These are phyloP conservation scores for Pelargonium exstipulatum DNA, from an alignment of 441 rosid species.

Conservation along the genomic window DNA sequence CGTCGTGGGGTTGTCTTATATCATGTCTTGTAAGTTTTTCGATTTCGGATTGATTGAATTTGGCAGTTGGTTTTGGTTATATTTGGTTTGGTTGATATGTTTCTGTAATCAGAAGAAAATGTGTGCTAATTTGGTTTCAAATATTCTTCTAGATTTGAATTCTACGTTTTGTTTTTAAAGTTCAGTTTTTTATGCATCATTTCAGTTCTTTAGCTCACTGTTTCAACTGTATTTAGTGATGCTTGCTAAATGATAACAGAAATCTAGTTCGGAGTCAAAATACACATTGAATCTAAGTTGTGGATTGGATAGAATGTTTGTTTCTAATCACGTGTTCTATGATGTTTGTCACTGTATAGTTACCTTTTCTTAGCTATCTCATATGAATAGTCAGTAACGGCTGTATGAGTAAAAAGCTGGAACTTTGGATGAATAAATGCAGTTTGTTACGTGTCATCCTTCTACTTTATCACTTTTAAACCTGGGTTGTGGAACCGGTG, in stretches of 20 bases:
- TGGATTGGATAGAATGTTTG: not conserved
- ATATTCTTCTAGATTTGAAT: not conserved
- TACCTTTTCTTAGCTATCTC: not conserved
- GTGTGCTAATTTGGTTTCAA: not conserved
- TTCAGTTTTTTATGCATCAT: not conserved
- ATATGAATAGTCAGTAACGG: not conserved
- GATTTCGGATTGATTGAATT: constrained; percentile 12
- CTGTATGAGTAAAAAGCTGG: not conserved
- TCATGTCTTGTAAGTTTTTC: constrained; percentile 74
- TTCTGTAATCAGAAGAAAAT: not conserved
- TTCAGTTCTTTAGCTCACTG: constrained; percentile 4
- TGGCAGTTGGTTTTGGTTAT: not conserved
- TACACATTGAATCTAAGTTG: not conserved
- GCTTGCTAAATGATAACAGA: not conserved
- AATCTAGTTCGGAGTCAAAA: not conserved
- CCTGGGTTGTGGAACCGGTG: too few relatives aligned
- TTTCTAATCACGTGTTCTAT: not conserved
- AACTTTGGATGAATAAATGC: not conserved
- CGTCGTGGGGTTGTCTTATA: constrained; percentile 86
- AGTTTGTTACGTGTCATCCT: not conserved
- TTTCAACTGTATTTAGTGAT: not conserved
- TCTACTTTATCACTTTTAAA: not conserved
- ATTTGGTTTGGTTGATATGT: not conserved
- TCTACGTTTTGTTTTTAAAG: not conserved
- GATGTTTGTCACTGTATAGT: not conserved